phyloP scores from a whole-genome alignment of 2,329 filamentous ascomycete genomes.

The Acarospora socialis region DNA sequence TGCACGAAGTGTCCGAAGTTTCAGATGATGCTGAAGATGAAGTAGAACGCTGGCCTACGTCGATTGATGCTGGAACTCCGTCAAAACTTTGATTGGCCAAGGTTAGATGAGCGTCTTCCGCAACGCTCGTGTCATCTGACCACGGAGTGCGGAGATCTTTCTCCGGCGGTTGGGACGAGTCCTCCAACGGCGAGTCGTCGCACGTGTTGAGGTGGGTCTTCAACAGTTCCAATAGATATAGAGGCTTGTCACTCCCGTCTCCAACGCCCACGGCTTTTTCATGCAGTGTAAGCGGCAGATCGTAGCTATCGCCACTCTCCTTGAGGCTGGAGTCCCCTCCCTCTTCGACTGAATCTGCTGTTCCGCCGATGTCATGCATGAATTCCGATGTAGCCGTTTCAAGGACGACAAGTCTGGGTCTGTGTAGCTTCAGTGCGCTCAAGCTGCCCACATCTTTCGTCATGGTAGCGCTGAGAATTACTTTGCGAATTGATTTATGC shows the following conservation, averaged over 20 bases:
- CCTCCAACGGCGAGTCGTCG: slow-evolving; percentile 14
- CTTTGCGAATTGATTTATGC: slow-evolving; percentile 49
- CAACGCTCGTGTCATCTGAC: too few species aligned
- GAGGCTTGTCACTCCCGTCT: slow-evolving; percentile 58
- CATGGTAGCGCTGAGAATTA: slow-evolving; percentile 85
- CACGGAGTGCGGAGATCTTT: slow-evolving; percentile 13
- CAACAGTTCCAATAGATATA: slow-evolving; percentile 72
- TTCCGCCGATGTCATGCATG: slow-evolving; percentile 47
- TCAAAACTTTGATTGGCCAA: too few species aligned
- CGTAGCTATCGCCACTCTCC: slow-evolving; percentile 25
- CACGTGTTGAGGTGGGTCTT: slow-evolving; percentile 36
- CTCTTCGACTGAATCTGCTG: slow-evolving; percentile 13
- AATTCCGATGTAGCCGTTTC: slow-evolving; percentile 42
- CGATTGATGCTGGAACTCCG: too few species aligned
- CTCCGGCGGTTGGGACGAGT: background rate
- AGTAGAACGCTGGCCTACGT: too few species aligned
- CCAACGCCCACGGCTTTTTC: slow-evolving; percentile 56
- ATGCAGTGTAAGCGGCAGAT: slow-evolving; percentile 47
- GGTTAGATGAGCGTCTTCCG: too few species aligned
- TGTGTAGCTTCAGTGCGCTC: slow-evolving; percentile 53
- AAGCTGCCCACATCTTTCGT: slow-evolving; percentile 73
- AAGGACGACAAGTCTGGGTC: slow-evolving; percentile 64
- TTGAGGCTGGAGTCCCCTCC: slow-evolving; percentile 10
- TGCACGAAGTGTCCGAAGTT: too few species aligned
- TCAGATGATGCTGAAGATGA: too few species aligned